phyloP scores from a whole-genome alignment of 2,329 filamentous ascomycete species.

The Didymella exigua region DNA sequence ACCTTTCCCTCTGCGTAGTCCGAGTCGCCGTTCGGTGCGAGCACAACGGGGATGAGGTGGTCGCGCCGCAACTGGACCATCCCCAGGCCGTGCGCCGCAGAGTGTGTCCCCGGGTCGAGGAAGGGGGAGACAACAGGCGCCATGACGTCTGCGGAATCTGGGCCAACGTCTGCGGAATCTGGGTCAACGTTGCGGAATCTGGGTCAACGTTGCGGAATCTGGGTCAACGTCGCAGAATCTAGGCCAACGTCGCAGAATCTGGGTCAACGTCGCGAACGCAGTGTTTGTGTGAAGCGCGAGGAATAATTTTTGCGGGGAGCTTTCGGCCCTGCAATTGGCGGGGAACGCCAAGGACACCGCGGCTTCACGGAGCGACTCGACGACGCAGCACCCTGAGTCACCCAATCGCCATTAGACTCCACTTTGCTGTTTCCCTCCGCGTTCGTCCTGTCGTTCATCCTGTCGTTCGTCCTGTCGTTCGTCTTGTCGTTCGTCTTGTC shows the following conservation, averaged over 20 bases:
- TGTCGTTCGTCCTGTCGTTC: slow-evolving; percentile 23
- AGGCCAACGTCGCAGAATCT: neutral
- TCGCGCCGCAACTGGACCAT: slow-evolving; percentile 90
- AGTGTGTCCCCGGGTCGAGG: slow-evolving; percentile 68
- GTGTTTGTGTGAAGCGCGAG: slow-evolving; percentile 9
- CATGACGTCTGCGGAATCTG: slow-evolving; percentile 20
- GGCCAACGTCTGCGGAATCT: neutral
- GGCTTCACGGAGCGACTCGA: slow-evolving; percentile 34
- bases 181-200: neutral
- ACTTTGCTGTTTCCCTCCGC: slow-evolving; percentile 22
- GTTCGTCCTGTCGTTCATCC: slow-evolving; percentile 23
- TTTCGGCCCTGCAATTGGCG: slow-evolving; percentile 32
- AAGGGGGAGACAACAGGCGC: slow-evolving; percentile 70
- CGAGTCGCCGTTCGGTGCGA: slow-evolving; percentile 47
- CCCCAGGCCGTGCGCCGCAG: slow-evolving; percentile 71
- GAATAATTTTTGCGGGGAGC: slow-evolving; percentile 33
- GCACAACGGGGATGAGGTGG: slow-evolving; percentile 75
- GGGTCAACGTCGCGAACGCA: neutral
- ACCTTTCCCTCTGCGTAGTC: slow-evolving; percentile 55
- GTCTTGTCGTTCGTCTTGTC: slow-evolving; percentile 15
- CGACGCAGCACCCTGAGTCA: slow-evolving; percentile 20
- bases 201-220: neutral
- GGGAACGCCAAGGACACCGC: slow-evolving; percentile 27
- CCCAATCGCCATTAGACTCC: slow-evolving; percentile 14
- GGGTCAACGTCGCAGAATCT: too few species aligned